Evolutionary conservation across 2,329 filamentous ascomycete species (phyloP).

Genomic region (Sphaerulina vaccinii): DNA sequence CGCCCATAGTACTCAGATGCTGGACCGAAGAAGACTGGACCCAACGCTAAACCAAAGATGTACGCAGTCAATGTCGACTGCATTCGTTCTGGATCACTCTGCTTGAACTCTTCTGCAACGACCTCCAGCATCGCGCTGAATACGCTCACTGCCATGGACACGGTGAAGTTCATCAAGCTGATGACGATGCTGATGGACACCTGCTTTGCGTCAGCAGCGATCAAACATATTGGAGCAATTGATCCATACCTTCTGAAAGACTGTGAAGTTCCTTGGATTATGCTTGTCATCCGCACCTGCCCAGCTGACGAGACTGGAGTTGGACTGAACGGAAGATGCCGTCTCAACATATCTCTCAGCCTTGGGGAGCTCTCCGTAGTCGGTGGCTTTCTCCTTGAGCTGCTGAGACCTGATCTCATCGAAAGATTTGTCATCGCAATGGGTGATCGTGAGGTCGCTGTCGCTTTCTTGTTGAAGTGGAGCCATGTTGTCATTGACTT

Average conservation of each 20-base stretch:
- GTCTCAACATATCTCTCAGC: slow-evolving; percentile 9
- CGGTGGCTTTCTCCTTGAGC: neutral
- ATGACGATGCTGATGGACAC: slow-evolving; percentile 8
- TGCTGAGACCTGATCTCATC: neutral
- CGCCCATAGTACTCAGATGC: slow-evolving; percentile 59
- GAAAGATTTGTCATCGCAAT: neutral
- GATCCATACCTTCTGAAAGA: slow-evolving; percentile 5
- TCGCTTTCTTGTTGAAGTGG: neutral
- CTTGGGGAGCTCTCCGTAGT: neutral
- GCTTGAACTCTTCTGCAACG: neutral
- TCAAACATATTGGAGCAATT: no score
- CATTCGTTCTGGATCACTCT: neutral
- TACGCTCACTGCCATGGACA: slow-evolving; percentile 19
- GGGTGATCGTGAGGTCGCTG: neutral
- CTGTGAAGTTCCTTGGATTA: slow-evolving; percentile 15
- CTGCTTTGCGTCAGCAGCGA: no score
- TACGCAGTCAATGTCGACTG: slow-evolving; percentile 12
- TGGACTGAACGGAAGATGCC: neutral
- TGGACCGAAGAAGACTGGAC: slow-evolving; percentile 58
- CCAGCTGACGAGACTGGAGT: slow-evolving; percentile 8
- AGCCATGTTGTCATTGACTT: no score
- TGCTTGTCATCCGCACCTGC: slow-evolving; percentile 5
- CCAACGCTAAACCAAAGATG: slow-evolving; percentile 21
- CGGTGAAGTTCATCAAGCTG: slow-evolving; percentile 20
- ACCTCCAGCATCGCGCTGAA: slow-evolving; percentile 11